These are phyloP conservation scores for Schrenkiella parvula DNA, from an alignment of 345 rosid genomes.

Conservation along the genomic window DNA sequence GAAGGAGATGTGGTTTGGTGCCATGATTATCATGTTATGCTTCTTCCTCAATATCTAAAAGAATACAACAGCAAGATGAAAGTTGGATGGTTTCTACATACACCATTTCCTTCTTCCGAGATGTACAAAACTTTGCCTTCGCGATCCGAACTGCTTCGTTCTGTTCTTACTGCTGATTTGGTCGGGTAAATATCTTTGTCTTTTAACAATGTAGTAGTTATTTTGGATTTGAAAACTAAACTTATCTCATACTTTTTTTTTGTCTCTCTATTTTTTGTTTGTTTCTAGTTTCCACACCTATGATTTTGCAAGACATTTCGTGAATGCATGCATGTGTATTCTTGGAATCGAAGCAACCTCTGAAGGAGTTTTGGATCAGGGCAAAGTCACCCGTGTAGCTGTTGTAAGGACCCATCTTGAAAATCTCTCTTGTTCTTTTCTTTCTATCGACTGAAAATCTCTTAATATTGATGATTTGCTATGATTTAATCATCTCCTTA, in stretches of 20 bases:
- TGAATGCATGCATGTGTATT: constrained; percentile 92
- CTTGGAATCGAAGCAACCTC: constrained; percentile 98
- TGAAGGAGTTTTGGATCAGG: constrained; percentile 93
- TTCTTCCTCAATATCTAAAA: constrained; percentile 90
- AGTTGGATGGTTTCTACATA: constrained; percentile 99
- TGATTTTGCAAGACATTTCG: constrained; percentile 97
- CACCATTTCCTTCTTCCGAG: constrained; percentile 98
- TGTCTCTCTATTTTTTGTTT: not conserved
- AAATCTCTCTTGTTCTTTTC: too few species aligned
- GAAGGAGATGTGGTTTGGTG: constrained; percentile 99
- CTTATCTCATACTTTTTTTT: not conserved
- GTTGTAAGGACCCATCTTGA: constrained; percentile 55
- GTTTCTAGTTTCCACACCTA: constrained; percentile 74
- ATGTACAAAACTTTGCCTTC: constrained; percentile 95
- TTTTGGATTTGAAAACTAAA: not conserved
- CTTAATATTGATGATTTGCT: not conserved
- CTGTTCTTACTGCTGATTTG: constrained; percentile 95
- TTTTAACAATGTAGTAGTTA: not conserved
- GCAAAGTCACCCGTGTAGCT: constrained; percentile 83
- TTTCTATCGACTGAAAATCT: too few species aligned
- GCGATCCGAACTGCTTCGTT: constrained; percentile 75
- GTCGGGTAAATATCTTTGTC: constrained; percentile 58
- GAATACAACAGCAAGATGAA: constrained; percentile 72
- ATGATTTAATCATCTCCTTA: not conserved
- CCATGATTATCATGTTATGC: constrained; percentile 98